Evolutionary conservation across 2,329 filamentous ascomycete genomes (phyloP).

Genomic region (Apiospora phragmitis): DNA sequence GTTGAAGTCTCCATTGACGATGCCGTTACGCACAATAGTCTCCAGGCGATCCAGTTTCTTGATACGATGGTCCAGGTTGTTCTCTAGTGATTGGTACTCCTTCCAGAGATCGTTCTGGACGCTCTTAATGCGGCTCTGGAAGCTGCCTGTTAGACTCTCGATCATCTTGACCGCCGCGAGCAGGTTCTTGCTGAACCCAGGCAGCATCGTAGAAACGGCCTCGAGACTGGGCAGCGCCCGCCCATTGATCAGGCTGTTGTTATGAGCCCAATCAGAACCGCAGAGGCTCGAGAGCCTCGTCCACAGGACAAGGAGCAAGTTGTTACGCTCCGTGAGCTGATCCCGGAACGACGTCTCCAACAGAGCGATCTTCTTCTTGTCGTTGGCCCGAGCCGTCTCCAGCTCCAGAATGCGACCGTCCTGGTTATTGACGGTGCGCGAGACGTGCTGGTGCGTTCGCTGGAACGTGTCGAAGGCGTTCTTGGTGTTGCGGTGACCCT

Average conservation of each 20-base stretch:
- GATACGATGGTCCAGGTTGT: constrained; percentile 73
- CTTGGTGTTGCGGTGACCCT: constrained; percentile 81
- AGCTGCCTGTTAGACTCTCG: constrained; percentile 75
- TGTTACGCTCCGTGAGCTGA: constrained; percentile 86
- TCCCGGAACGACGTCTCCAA: constrained; percentile 83
- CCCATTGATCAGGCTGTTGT: constrained; percentile 85
- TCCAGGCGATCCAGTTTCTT: constrained; percentile 90
- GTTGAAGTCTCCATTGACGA: constrained; percentile 50
- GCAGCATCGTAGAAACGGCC: constrained; percentile 80
- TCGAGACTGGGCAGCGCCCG: constrained; percentile 81
- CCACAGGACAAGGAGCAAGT: constrained; percentile 86
- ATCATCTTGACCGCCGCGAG: constrained; percentile 84
- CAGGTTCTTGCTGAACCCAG: constrained; percentile 88
- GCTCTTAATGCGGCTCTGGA: constrained; percentile 75
- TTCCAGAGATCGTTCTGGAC: constrained; percentile 91
- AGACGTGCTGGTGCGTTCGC: constrained; percentile 82
- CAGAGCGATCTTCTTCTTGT: constrained; percentile 72
- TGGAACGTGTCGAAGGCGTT: constrained; percentile 86
- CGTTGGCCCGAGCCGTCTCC: constrained; percentile 74
- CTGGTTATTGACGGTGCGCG: constrained; percentile 81
- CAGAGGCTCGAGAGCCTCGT: constrained; percentile 83
- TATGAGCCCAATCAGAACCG: constrained; percentile 87
- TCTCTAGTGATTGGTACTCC: constrained; percentile 85
- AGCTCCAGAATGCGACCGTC: constrained; percentile 84
- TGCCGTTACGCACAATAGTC: constrained; percentile 68